Percentiles rank a stretch among this genome's conserved stretches.
phyloP scores from a whole-genome alignment of 768 basidiomycete genomes.

The Leccinum incarnatum region DNA sequence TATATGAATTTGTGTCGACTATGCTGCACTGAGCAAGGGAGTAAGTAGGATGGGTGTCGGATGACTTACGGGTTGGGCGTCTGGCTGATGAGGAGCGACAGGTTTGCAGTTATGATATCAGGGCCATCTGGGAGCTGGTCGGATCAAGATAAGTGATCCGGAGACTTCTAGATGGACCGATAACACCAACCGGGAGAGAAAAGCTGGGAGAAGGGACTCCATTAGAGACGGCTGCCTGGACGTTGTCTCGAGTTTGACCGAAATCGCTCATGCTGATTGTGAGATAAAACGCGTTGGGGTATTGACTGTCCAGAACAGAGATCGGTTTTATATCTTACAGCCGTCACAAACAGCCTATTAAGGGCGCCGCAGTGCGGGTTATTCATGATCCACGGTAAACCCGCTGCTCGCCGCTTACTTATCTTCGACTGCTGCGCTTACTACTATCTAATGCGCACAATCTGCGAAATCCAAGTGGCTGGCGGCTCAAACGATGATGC shows the following conservation, averaged over 20 bases:
- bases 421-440: neutral
- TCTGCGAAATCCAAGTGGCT: neutral
- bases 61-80: conserved; percentile 39
- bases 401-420: neutral
- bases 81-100: conserved; percentile 38
- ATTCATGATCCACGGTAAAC: neutral
- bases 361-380: neutral
- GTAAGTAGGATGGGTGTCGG: neutral
- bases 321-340: neutral
- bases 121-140: conserved; percentile 45
- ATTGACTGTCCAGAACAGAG: neutral
- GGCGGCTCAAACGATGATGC: neutral
- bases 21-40: neutral
- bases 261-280: conserved; percentile 13
- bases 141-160: conserved; percentile 1
- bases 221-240: conserved; percentile 36
- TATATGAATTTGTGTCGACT: conserved; percentile 49
- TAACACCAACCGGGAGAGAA: conserved; percentile 38
- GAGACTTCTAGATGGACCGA: neutral
- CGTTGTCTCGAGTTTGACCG: conserved; percentile 4
- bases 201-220: conserved; percentile 39
- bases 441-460: neutral
- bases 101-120: conserved; percentile 49
- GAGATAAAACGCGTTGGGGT: neutral
- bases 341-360: neutral